Evolutionary conservation across 2,329 filamentous ascomycete genomes (phyloP).

Genomic region (Cladosporium phlei): DNA sequence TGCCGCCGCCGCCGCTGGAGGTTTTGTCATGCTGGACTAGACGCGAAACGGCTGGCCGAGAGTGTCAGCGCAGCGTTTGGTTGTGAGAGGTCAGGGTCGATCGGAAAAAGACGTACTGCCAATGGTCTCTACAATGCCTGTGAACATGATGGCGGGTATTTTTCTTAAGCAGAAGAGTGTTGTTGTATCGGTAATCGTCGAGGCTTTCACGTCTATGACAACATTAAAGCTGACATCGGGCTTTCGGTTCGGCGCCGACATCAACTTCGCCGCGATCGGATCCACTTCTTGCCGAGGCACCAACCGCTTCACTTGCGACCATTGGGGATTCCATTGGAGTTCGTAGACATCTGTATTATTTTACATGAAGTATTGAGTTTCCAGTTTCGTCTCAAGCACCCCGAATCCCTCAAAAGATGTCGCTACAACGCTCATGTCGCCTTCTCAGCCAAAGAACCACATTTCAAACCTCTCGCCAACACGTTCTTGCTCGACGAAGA

Average conservation of each 20-base stretch:
- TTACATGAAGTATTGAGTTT: too few relatives aligned
- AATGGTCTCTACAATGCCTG: constrained; percentile 86
- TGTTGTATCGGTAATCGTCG: constrained; percentile 6
- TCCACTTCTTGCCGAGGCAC: constrained; percentile 8
- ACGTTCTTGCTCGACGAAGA: constrained; percentile 25
- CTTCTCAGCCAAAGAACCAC: constrained; percentile 15
- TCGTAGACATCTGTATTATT: too few relatives aligned
- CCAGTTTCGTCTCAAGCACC: too few relatives aligned
- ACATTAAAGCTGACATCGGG: too few relatives aligned
- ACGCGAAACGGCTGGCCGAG: constrained; percentile 66
- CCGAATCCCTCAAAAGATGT: constrained; percentile 21
- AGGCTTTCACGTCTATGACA: too few relatives aligned
- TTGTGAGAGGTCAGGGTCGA: too few relatives aligned
- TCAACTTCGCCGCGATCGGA: background rate
- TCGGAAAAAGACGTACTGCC: constrained; percentile 63
- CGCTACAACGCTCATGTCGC: constrained; percentile 18
- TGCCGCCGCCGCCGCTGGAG: constrained; percentile 67
- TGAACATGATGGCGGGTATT: constrained; percentile 68
- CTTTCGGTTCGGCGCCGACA: constrained; percentile 8
- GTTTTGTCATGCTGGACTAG: constrained; percentile 76
- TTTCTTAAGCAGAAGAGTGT: background rate
- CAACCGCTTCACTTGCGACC: background rate
- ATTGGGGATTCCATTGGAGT: too few relatives aligned
- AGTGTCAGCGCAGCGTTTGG: constrained; percentile 30
- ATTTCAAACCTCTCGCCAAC: constrained; percentile 11